A percentile compares a stretch with the other conserved stretches of the same genome.
These are phyloP conservation scores for Fusarium armeniacum DNA, from an alignment of 2,329 filamentous ascomycete genomes.

Conservation along the genomic window DNA sequence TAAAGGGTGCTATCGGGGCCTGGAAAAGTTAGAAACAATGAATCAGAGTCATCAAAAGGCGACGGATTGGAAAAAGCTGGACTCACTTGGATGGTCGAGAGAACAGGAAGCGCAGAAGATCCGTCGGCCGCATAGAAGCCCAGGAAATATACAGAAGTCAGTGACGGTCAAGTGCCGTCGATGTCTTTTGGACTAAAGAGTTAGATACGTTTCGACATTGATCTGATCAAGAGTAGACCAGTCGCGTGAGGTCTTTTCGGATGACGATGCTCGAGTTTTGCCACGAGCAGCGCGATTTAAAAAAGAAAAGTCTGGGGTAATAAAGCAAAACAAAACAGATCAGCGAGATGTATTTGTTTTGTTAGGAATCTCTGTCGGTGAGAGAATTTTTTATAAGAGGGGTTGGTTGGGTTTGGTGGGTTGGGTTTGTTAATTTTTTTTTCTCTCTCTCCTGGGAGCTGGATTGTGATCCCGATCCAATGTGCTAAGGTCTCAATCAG, in stretches of 20 bases:
- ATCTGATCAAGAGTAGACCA: constrained; percentile 19
- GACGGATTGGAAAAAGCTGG: not conserved
- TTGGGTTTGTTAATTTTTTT: constrained; percentile 3
- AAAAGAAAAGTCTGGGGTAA: not conserved
- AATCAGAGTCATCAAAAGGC: not conserved
- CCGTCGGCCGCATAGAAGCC: constrained; percentile 89
- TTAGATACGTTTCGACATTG: constrained; percentile 50
- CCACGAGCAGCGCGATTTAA: constrained; percentile 1
- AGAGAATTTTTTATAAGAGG: constrained; percentile 40
- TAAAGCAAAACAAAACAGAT: constrained; percentile 3
- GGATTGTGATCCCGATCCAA: constrained; percentile 34
- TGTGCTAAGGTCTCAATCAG: constrained; percentile 43
- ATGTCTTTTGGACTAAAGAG: constrained; percentile 31
- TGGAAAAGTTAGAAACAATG: constrained; percentile 46
- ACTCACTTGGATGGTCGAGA: constrained; percentile 89
- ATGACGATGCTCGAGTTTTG: constrained; percentile 7
- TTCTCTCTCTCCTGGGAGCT: not conserved
- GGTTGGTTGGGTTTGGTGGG: constrained; percentile 32
- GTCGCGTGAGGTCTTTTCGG: constrained; percentile 43
- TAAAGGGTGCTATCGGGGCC: constrained; percentile 72
- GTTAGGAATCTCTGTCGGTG: constrained; percentile 37
- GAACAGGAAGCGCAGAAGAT: constrained; percentile 92
- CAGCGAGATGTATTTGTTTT: constrained; percentile 29
- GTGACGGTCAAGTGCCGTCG: constrained; percentile 49
- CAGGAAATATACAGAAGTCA: constrained; percentile 46